Percentiles rank a stretch among this genome's conserved stretches.
phyloP scores from a whole-genome alignment of 164 flowering plant species.

The Pachysandra terminalis region DNA sequence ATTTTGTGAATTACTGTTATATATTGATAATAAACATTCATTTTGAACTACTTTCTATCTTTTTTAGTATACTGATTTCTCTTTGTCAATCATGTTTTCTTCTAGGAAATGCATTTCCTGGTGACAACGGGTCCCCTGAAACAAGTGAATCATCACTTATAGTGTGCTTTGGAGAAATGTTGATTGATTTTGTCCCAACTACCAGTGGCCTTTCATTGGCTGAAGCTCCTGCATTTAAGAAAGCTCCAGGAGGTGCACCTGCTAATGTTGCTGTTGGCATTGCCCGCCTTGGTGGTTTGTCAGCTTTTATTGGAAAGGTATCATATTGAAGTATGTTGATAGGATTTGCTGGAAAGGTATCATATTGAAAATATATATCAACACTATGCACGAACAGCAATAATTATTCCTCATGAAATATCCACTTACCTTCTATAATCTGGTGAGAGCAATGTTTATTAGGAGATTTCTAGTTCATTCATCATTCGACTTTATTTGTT shows the following conservation, averaged over 20 bases:
- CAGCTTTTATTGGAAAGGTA: slow-evolving; percentile 98
- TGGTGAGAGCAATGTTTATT: not conserved
- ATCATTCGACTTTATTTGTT: too few species aligned
- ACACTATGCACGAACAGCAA: too few species aligned
- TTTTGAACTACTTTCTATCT: too few species aligned
- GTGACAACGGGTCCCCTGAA: slow-evolving; percentile 35
- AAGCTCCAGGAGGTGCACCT: slow-evolving; percentile 99
- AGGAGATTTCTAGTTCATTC: too few species aligned
- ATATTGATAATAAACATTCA: not conserved
- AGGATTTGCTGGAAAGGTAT: not conserved
- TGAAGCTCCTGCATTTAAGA: slow-evolving; percentile 89
- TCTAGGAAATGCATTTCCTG: slow-evolving; percentile 51
- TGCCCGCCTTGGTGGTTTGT: slow-evolving; percentile 88
- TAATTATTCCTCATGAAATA: too few species aligned
- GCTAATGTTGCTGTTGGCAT: slow-evolving; percentile 98
- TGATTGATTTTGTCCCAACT: slow-evolving; percentile 96
- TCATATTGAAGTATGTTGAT: slow-evolving; percentile 6
- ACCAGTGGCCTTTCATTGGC: slow-evolving; percentile 76
- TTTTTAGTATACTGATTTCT: slow-evolving; percentile 52
- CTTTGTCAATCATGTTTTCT: slow-evolving; percentile 34
- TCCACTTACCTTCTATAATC: not conserved
- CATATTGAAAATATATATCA: too few species aligned
- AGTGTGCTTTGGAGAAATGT: slow-evolving; percentile 95
- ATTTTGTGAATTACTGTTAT: not conserved
- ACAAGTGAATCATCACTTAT: slow-evolving; percentile 56